These are phyloP conservation scores for Pseudotsuga menziesii DNA, from an alignment of 75 land plant species.

Conservation along the genomic window DNA sequence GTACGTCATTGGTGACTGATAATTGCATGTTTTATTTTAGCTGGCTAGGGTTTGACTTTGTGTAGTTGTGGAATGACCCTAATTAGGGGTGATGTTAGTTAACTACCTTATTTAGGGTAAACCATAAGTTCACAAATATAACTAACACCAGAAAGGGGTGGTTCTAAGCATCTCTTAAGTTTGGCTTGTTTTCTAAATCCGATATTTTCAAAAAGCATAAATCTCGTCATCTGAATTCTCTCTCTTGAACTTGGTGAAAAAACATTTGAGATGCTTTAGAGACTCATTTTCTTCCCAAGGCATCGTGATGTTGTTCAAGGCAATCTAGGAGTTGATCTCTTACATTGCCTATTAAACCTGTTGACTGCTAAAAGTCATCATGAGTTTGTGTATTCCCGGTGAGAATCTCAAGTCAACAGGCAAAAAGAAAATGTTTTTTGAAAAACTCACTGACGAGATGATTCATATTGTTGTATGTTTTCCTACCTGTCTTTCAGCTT, in stretches of 20 bases:
- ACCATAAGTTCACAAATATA: neutral
- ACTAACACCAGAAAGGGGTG: too few relatives aligned
- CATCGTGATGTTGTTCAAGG: neutral
- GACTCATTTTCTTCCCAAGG: neutral
- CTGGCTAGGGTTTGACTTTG: neutral
- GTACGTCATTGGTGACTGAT: too few relatives aligned
- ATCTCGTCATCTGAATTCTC: neutral
- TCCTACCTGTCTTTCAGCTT: neutral
- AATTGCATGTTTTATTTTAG: neutral
- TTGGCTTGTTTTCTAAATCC: neutral
- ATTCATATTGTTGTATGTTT: neutral
- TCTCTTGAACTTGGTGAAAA: neutral
- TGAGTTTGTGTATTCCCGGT: too few relatives aligned
- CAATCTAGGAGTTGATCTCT: neutral
- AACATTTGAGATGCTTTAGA: neutral
- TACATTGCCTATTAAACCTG: too few relatives aligned
- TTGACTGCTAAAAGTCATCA: too few relatives aligned
- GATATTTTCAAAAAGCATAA: neutral
- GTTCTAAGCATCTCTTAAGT: too few relatives aligned
- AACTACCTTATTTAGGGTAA: conserved; percentile 2
- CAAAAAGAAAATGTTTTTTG: too few relatives aligned
- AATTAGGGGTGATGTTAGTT: neutral
- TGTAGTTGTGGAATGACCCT: neutral
- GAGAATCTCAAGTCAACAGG: too few relatives aligned
- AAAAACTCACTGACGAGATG: neutral